Evolutionary conservation across 768 basidiomycete species (phyloP), one percentile per base, ranked within the genome.

Genomic region (Russula ochroleuca): DNA sequence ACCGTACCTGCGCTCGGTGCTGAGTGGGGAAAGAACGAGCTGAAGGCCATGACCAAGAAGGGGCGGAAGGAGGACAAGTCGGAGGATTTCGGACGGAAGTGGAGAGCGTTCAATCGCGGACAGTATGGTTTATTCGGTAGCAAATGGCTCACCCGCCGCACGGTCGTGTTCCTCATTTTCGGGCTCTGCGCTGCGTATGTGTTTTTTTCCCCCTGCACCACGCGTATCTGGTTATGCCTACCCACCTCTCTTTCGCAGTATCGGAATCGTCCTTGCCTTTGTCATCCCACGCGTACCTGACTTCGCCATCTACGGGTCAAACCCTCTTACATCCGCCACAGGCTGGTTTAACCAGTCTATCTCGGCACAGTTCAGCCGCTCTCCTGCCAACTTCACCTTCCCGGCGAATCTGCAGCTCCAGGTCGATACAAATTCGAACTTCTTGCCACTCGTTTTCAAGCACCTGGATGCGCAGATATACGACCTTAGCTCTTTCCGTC

Each of bases 371-470:
- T 96, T 98, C 77, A 85, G 82, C 40, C 84, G 90, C 62, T 73
- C 78, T 1, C 94, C 93, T 0, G 86, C 94, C 59, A 96, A 96
- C 75, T 98, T 96, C 75, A 84, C 88, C 40, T 98, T 98, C 80
- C 83, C 89, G 3, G 91, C 86, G 0, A 78, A 80, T 49, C 84
- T 92, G 19, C 80, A 86, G 23, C 77, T 98, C 13, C 82, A 92
- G 75, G 80, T 91, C 54, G 84, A 96, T 75, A 93, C 92, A 10
- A 77, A 75, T 15, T 75, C 76, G 69, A 94, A 90, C 70, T 90
- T 84, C 71, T 78, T 96, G 14, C 94, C 94, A 5, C 72, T 94
- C 52, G 85, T 81, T 41, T 86, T 95, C 77, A 83, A 78, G 41
- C 76, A 80, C 67, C 77, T 97, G 53, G 76, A 78, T 55, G 94